Conservation (phyloP, 352 stramenopile species). For the Globisporangium rhizosaccharum region DNA sequence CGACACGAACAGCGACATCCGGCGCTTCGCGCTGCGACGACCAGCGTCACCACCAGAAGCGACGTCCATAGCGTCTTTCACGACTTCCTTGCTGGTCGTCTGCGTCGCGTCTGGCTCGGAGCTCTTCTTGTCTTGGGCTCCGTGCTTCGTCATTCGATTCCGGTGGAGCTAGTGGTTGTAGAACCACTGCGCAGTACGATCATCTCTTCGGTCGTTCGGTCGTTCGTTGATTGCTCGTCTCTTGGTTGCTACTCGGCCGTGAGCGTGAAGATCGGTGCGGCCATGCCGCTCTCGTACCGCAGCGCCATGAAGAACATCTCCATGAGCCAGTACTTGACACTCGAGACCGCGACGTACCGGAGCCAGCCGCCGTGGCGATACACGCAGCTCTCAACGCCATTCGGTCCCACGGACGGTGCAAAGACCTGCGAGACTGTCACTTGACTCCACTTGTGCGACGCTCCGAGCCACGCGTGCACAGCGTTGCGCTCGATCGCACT, state of each 20-base stretch:
- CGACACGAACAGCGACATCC: slow-evolving; percentile 5
- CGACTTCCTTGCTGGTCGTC: not conserved
- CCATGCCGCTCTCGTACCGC: slow-evolving; percentile 42
- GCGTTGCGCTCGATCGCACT: slow-evolving; percentile 45
- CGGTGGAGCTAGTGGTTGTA: too few species aligned
- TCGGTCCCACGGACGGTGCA: slow-evolving; percentile 11
- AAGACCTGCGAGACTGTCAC: slow-evolving; percentile 47
- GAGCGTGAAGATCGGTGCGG: slow-evolving; percentile 40
- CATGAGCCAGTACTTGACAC: slow-evolving; percentile 50
- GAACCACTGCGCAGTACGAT: too few species aligned
- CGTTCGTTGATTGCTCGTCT: too few species aligned
- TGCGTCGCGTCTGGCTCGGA: not conserved
- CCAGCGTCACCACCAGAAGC: not conserved
- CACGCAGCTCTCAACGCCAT: slow-evolving; percentile 19
- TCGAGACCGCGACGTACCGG: slow-evolving; percentile 30
- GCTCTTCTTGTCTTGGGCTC: too few species aligned
- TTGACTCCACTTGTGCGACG: slow-evolving; percentile 43
- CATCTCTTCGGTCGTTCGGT: too few species aligned
- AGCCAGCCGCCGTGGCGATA: slow-evolving; percentile 53
- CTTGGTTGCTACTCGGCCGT: not conserved
- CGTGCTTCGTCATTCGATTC: not conserved
- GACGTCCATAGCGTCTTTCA: not conserved
- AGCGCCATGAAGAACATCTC: slow-evolving; percentile 48
- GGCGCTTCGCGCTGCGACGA: slow-evolving; percentile 3
- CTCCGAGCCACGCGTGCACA: slow-evolving; percentile 43